Base-by-base conservation (phyloP, 257 asterid species). In the Plantago major region DNA sequence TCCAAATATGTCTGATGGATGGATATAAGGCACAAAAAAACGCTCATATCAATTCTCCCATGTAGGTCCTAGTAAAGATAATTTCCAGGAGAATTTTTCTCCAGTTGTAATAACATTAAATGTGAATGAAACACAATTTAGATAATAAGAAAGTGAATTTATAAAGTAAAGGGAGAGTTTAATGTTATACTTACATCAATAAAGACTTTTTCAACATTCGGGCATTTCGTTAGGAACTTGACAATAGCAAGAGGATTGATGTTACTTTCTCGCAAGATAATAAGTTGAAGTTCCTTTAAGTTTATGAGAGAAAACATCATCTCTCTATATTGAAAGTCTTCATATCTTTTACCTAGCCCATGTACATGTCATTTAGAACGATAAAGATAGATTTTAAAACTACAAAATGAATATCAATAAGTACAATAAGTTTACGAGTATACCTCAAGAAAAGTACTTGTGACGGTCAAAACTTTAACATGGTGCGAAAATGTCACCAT, bases 381-480 rank as follows among this genome's bases (percentile, higher is more conserved):
- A 9, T 40, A 5, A 54, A 30, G 2, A 42, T 47, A 10, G 22
- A 2, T n/a, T 11, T 11, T 18, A 8, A 15, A 28, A 11, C 7
- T n/a, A 49, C 0, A n/a, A 4, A 44, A 40, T 26, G 3, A 38
- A 47, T 11, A 46, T 28, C 5, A 26, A 11, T 10, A 13, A 22
- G 2, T 4, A 7, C 11, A 53, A n/a, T n/a, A n/a, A n/a, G n/a
- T n/a, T n/a, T 16, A 46, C 2, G 13, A 11, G 55, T 54, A 30
- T 65, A 78, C 84, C 87, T 78, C 80, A 3, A 73, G 74, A 63
- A 81, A 62, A 42, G 56, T 52, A 46, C 67, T 71, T 38, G 43
- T 67, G 6, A 68, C 66, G 0, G 70, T 54, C 9, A 77, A 57
- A 10, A 9, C 43, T 1, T n/a, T 46, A 0, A 76, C 69, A 18